Conservation (phyloP, 495 filamentous ascomycete genomes). For the Neohortaea acidophila region DNA sequence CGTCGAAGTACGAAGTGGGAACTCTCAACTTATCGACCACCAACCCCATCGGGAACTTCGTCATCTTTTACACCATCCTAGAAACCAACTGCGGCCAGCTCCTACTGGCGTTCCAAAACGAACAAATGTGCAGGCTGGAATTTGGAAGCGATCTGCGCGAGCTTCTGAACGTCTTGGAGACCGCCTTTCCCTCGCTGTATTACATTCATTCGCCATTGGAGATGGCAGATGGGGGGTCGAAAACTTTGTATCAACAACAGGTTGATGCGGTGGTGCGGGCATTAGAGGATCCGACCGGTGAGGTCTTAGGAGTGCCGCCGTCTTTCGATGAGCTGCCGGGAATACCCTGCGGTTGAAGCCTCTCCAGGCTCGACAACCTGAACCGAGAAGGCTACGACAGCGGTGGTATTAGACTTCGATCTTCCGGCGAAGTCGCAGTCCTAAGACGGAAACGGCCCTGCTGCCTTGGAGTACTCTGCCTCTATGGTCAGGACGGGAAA, state of each 20-base stretch:
- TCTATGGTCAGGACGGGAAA: too few species aligned
- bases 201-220: background rate
- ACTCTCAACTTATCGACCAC: too few species aligned
- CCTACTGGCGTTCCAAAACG: background rate
- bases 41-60: background rate
- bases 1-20: too few species aligned
- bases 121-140: conserved; percentile 4
- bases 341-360: too few species aligned
- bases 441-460: too few species aligned
- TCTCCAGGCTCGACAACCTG: too few species aligned
- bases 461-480: too few species aligned
- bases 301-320: conserved; percentile 8
- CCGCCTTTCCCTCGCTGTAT: background rate
- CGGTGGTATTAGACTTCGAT: too few species aligned
- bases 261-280: background rate
- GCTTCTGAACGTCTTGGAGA: background rate
- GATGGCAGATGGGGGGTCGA: background rate
- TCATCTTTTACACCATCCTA: conserved; percentile 1
- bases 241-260: conserved; percentile 2
- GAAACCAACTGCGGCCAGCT: conserved; percentile 2
- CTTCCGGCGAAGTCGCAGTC: too few species aligned
- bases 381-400: too few species aligned
- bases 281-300: conserved; percentile 5
- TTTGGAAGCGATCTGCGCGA: background rate
- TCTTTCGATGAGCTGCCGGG: background rate